A percentile compares a stretch with the other conserved stretches of the same genome.
phyloP scores from a whole-genome alignment of 2,329 filamentous ascomycete genomes.

The Ceratocystis huliohia region DNA sequence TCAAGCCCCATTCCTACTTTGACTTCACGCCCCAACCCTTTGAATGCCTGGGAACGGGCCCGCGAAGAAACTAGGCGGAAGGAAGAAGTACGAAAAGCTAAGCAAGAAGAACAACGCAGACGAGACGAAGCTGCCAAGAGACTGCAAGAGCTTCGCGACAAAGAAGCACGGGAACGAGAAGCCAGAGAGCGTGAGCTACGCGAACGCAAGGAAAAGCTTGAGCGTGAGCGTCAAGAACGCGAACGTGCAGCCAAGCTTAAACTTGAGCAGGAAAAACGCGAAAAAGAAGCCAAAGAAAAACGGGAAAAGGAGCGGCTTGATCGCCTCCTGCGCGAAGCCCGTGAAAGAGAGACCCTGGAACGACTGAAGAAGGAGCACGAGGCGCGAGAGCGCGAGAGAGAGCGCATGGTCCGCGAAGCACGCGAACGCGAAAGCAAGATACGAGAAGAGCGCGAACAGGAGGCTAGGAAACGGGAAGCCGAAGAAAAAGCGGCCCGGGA shows the following conservation, averaged over 20 bases:
- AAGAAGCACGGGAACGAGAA: slow-evolving; percentile 42
- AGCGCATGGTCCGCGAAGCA: slow-evolving; percentile 16
- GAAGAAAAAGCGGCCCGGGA: slow-evolving; percentile 5
- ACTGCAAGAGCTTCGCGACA: slow-evolving; percentile 44
- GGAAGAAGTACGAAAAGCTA: slow-evolving; percentile 50
- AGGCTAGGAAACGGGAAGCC: slow-evolving; percentile 7
- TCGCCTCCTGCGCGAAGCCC: slow-evolving; percentile 19
- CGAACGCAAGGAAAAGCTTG: slow-evolving; percentile 20
- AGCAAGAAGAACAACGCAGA: slow-evolving; percentile 48
- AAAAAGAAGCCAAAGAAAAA: slow-evolving; percentile 24
- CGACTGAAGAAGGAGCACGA: slow-evolving; percentile 20
- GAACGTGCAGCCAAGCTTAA: slow-evolving; percentile 18
- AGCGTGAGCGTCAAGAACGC: slow-evolving; percentile 18
- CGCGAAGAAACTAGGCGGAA: slow-evolving; percentile 52
- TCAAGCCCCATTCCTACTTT: background rate
- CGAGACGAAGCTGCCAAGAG: slow-evolving; percentile 43
- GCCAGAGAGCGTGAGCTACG: slow-evolving; percentile 20
- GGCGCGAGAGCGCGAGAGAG: slow-evolving; percentile 47
- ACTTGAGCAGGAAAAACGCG: slow-evolving; percentile 21
- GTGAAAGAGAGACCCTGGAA: slow-evolving; percentile 14
- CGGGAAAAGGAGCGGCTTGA: slow-evolving; percentile 26
- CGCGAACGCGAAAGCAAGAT: slow-evolving; percentile 15
- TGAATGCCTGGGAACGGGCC: slow-evolving; percentile 51
- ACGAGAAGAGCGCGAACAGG: slow-evolving; percentile 28
- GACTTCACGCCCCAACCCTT: slow-evolving; percentile 7